phyloP scores from a whole-genome alignment of 257 asterid genomes.

The Hygrophila difformis region DNA sequence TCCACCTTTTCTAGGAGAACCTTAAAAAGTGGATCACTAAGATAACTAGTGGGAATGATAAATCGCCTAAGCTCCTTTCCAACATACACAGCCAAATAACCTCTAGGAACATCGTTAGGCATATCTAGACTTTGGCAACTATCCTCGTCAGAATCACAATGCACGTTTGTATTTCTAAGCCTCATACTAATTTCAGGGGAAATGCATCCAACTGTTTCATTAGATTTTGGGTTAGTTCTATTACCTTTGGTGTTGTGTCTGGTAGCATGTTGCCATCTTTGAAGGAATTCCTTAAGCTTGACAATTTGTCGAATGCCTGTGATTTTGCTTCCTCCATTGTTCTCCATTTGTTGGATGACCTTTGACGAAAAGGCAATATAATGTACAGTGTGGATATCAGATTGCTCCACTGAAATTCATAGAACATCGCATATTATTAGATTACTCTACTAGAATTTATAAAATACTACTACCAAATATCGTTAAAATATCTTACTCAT shows the following conservation, averaged over 20 bases:
- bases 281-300: slow-evolving; percentile 48
- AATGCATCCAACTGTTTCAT: slow-evolving; percentile 23
- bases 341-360: slow-evolving; percentile 40
- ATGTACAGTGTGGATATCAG: background rate
- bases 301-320: slow-evolving; percentile 64
- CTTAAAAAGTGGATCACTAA: slow-evolving; percentile 49
- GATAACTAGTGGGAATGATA: slow-evolving; percentile 53
- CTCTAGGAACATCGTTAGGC: slow-evolving; percentile 42
- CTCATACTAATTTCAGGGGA: slow-evolving; percentile 38
- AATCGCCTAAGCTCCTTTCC: slow-evolving; percentile 59
- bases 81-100: slow-evolving; percentile 52
- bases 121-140: slow-evolving; percentile 40
- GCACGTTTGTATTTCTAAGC: slow-evolving; percentile 22
- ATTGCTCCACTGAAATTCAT: slow-evolving; percentile 30
- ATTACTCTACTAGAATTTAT: too few relatives aligned
- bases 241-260: slow-evolving; percentile 23
- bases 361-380: too few relatives aligned
- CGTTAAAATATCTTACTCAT: slow-evolving; percentile 5
- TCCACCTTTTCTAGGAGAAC: slow-evolving; percentile 48
- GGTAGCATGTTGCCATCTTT: slow-evolving; percentile 64
- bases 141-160: slow-evolving; percentile 55
- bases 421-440: too few relatives aligned
- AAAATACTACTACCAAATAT: too few relatives aligned
- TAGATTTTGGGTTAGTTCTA: background rate
- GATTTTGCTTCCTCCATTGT: slow-evolving; percentile 41